Percentiles rank a stretch among this genome's conserved stretches.
Conservation (phyloP, 2,329 filamentous ascomycete species). For the Colletotrichum sp. region DNA sequence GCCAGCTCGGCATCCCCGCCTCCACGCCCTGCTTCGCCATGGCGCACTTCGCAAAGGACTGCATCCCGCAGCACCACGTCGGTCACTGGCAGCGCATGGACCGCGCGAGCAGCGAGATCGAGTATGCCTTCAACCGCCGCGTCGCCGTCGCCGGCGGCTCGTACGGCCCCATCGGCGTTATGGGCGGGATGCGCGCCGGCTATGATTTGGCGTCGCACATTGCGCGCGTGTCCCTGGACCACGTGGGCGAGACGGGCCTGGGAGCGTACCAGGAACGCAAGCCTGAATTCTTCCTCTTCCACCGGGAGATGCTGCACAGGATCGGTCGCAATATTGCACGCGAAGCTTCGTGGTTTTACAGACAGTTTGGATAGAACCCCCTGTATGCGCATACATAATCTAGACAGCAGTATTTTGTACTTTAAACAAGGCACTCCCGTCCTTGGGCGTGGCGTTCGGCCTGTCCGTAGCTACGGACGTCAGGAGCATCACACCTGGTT, state of each 20-base stretch:
- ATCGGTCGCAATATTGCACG: constrained; percentile 8
- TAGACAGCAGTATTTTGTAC: background rate
- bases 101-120: constrained; percentile 59
- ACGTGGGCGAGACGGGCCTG: constrained; percentile 39
- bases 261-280: constrained; percentile 25
- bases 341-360: background rate
- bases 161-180: constrained; percentile 57
- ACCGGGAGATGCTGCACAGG: background rate
- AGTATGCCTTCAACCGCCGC: constrained; percentile 61
- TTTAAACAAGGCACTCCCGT: background rate
- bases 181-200: constrained; percentile 56
- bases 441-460: background rate
- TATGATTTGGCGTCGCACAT: constrained; percentile 46
- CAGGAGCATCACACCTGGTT: background rate
- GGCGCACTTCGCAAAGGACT: constrained; percentile 67
- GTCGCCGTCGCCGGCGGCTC: constrained; percentile 68
- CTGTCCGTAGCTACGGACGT: background rate
- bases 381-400: background rate
- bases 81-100: constrained; percentile 73
- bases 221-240: constrained; percentile 24
- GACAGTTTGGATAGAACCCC: background rate
- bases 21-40: constrained; percentile 65
- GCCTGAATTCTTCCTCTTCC: background rate
- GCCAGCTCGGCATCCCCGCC: constrained; percentile 74
- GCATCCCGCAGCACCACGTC: constrained; percentile 89